Conservation (phyloP, 352 stramenopile species). For the Blastocystis sp. region DNA sequence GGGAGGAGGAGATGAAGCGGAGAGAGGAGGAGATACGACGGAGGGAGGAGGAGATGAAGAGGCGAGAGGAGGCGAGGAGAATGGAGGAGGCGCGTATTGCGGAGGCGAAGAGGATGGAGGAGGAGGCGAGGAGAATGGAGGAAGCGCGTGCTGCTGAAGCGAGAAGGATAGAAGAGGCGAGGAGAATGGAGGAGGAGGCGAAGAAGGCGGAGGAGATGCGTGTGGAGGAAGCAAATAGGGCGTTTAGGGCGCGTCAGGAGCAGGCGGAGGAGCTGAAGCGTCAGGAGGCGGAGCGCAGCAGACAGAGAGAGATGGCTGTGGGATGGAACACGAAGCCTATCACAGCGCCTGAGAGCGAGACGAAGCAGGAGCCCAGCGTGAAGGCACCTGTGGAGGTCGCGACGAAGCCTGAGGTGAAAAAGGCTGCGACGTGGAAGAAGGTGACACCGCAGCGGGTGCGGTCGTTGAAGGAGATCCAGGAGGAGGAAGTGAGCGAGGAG, state of each 20-base stretch:
- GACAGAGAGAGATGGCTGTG: too few species aligned
- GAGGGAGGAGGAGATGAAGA: neutral
- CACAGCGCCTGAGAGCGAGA: too few species aligned
- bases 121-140: neutral
- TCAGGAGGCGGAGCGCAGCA: neutral
- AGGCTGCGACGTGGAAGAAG: neutral
- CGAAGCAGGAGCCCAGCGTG: too few species aligned
- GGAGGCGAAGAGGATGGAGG: neutral
- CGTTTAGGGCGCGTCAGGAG: neutral
- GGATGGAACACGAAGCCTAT: too few species aligned
- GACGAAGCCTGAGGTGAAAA: neutral
- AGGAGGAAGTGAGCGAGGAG: neutral
- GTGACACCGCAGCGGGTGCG: neutral
- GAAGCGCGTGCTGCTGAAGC: neutral
- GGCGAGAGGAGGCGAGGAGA: neutral
- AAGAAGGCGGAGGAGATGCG: neutral
- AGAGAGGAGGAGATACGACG: neutral
- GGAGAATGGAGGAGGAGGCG: neutral
- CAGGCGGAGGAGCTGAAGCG: neutral
- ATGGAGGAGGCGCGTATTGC: neutral
- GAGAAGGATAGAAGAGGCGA: neutral
- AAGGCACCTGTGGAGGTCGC: neutral
- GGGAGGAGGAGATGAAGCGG: neutral
- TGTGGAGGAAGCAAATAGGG: too few species aligned
- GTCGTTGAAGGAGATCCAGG: slow-evolving; percentile 54